phyloP scores from a whole-genome alignment of 1,139 yeast genomes.

The Kluyveromyces marxianus region DNA sequence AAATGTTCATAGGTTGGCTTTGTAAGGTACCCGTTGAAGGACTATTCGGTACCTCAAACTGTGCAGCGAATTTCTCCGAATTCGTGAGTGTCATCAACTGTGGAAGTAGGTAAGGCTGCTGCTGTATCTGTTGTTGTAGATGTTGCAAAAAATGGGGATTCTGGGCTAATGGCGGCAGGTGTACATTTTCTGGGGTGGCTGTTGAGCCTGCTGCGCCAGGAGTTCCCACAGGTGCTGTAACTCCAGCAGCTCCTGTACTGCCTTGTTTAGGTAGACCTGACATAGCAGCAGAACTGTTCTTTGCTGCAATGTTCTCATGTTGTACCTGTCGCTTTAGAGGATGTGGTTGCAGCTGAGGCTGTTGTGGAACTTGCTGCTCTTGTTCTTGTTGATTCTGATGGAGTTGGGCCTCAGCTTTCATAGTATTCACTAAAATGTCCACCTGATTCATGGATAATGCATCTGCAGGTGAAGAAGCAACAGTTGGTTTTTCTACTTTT shows the following conservation, averaged over 20 bases:
- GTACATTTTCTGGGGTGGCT: conserved; percentile 17
- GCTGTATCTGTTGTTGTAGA: conserved; percentile 23
- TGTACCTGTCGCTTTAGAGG: conserved; percentile 6
- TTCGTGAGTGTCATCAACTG: conserved; percentile 18
- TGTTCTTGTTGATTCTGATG: neutral
- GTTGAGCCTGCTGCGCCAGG: conserved; percentile 6
- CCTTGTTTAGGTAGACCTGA: too few relatives aligned
- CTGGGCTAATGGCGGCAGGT: conserved; percentile 12
- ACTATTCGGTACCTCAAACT: conserved; percentile 18
- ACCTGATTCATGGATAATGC: neutral
- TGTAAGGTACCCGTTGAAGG: conserved; percentile 16
- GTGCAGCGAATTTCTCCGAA: conserved; percentile 21
- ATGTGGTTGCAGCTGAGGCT: conserved; percentile 7
- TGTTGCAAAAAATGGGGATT: conserved; percentile 10
- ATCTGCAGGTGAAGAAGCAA: neutral
- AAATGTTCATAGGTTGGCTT: conserved; percentile 22
- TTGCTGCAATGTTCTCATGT: conserved; percentile 2
- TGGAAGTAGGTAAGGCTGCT: conserved; percentile 19
- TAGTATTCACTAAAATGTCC: neutral
- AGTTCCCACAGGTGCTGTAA: neutral
- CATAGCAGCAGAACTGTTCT: neutral
- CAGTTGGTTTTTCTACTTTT: neutral
- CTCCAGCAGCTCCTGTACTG: neutral
- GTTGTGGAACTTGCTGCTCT: conserved; percentile 1
- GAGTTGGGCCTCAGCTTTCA: neutral